Conservation (phyloP, 176 grass and related monocot species). For the Rhynchospora pubera region DNA sequence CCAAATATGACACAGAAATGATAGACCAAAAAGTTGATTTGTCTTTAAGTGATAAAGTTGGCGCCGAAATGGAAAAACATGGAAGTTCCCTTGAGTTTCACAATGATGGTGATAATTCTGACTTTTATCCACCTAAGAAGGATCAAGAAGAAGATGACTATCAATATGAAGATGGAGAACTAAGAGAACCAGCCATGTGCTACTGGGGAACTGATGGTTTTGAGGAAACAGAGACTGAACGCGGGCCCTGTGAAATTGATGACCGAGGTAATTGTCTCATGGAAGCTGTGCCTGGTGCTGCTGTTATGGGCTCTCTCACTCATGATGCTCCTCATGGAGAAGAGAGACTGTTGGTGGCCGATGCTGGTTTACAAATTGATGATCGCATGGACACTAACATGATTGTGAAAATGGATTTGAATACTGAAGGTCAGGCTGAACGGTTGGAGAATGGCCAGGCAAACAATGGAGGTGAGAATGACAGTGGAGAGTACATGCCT, state of each 20-base stretch:
- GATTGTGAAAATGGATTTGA: background rate
- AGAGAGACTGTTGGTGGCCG: conserved; percentile 1
- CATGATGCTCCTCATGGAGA: conserved; percentile 29
- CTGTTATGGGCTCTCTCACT: conserved; percentile 4
- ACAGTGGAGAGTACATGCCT: conserved; percentile 26
- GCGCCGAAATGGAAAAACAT: conserved; percentile 9
- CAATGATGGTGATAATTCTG: background rate
- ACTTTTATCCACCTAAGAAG: conserved; percentile 18
- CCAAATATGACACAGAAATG: background rate
- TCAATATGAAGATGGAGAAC: conserved; percentile 95
- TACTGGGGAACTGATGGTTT: conserved; percentile 50
- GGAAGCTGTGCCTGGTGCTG: conserved; percentile 21
- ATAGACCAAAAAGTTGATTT: conserved; percentile 20
- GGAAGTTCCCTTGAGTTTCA: background rate
- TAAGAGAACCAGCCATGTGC: conserved; percentile 50
- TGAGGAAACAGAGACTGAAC: conserved; percentile 39
- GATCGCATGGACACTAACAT: background rate
- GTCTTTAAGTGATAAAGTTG: conserved; percentile 27
- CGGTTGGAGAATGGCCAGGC: background rate
- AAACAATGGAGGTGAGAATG: conserved; percentile 25
- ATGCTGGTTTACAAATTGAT: conserved; percentile 1
- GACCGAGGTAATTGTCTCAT: conserved; percentile 37
- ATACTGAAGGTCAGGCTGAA: background rate
- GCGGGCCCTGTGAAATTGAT: conserved; percentile 21
- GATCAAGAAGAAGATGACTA: conserved; percentile 77